Evolutionary conservation across 441 rosid species (phyloP), one percentile per base, ranked within the genome.

Genomic region (Breynia disticha): DNA sequence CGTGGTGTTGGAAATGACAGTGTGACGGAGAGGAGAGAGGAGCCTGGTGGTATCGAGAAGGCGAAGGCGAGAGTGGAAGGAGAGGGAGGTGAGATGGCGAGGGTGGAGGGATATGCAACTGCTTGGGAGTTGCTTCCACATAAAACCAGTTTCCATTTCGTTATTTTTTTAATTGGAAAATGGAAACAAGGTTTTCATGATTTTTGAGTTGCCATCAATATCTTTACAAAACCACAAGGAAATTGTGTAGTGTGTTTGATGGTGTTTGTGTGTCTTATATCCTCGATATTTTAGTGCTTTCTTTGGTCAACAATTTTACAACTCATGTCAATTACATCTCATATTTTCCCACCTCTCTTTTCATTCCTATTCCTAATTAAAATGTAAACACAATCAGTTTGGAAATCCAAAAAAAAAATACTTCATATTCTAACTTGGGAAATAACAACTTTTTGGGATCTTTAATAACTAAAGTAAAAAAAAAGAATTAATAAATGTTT

Each of bases 1-100:
- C 4, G 32, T 24, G 32, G 32, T 24, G 32, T 24, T 24, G 32
- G 32, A 24, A 7, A 24, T 24, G 32, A 24, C 32, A 24, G 3
- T 24, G 32, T 24, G 32, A 7, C 32, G 32, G 32, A 24, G 32
- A 24, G 32, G 43, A 14, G 43, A 14, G 2, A 2, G 2, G 43
- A 39, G 15, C 43, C 43, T 61, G 53, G 58, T 65, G 68, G 65
- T 61, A 50, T 62, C 61, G 64, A 62, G 54, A 65, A 24, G 28
- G 69, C 46, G 42, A 64, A 76, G 4, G 65, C 69, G 54, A 45
- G 80, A 78, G 42, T 66, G 66, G 19, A 68, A 16, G 50, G 72
- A 50, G 32, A 24, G 11, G 62, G 54, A 47, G 1, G 54, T 48
- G 9, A 42, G 16, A 8, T 41, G 50, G 32, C 46, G 57, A 11